Conservation (phyloP, 306 rosid species). For the Pachyrhizus erosus region DNA sequence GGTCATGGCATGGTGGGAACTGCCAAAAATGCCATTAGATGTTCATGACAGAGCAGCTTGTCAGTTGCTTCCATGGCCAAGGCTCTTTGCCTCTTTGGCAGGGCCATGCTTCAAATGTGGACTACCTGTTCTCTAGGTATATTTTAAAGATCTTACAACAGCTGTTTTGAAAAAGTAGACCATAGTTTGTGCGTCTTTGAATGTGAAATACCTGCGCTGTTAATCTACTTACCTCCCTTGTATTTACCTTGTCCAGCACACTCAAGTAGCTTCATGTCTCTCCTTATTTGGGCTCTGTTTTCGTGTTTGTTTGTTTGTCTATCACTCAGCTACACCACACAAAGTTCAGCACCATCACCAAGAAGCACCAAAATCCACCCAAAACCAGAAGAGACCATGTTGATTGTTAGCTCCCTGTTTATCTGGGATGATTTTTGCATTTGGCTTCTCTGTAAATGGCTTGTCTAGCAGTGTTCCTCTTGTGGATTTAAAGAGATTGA, state of each 20-base stretch:
- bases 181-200: background rate
- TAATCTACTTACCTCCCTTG: background rate
- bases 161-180: background rate
- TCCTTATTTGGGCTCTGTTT: background rate
- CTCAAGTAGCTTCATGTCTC: background rate
- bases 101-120: background rate
- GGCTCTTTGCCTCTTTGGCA: background rate
- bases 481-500: slow-evolving; percentile 32
- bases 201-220: background rate
- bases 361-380: background rate
- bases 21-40: background rate
- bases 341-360: background rate
- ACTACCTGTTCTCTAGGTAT: background rate
- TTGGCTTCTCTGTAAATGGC: slow-evolving; percentile 12
- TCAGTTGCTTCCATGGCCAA: background rate
- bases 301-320: background rate
- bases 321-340: background rate
- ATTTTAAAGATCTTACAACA: background rate
- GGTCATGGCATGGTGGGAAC: background rate
- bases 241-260: background rate
- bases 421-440: background rate
- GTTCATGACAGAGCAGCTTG: background rate
- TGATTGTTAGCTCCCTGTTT: slow-evolving; percentile 11
- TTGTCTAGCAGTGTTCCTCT: slow-evolving; percentile 25
- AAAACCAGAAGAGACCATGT: background rate